Base-by-base conservation (phyloP, 257 asterid genomes). In the Prunella vulgaris region DNA sequence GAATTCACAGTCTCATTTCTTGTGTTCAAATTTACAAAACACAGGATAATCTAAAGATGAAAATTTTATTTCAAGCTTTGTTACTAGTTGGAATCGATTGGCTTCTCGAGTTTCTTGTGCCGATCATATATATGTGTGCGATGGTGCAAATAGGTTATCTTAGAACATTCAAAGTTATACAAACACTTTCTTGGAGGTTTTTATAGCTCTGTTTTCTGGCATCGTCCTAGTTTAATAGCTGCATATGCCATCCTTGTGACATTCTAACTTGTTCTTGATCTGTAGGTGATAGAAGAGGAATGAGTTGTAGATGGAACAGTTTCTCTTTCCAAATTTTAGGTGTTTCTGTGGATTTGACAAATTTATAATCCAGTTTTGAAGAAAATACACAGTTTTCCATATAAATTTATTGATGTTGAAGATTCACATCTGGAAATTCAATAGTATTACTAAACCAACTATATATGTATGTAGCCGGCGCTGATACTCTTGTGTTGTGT, bases 201-300 rank as follows among this genome's bases (percentile, higher is more conserved):
- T 3, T 35, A 18, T 32, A 62, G 40, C 13, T 61, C 24, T 17
- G 28, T 42, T 52, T 65, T n/a, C 27, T 60, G 30, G 15, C 73
- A 20, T 21, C 22, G 25, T 15, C 20, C 48, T 13, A 60, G 63
- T 35, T 64, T 33, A 21, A 3, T 38, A 17, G 61, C 10, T 42
- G 30, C 40, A 2, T 22, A 25, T 54, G 53, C 35, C 20, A 37
- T 10, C 10, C 7, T 2, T 15, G 25, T 10, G 60, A 68, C 28
- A 15, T 42, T 65, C 62, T 53, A 59, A 74, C 78, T 48, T 18
- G 10, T 70, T 58, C 8, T 49, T 64, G 24, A 51, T 60, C 56
- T 78, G 83, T 58, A 74, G 63, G 42, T 35, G 77, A 68, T 75
- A 42, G 64, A 75, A 75, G 79, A 68, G 68, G 78, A 56, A 1